Evolutionary conservation across 768 basidiomycete species (phyloP).

Genomic region (Termitomyces sp.): DNA sequence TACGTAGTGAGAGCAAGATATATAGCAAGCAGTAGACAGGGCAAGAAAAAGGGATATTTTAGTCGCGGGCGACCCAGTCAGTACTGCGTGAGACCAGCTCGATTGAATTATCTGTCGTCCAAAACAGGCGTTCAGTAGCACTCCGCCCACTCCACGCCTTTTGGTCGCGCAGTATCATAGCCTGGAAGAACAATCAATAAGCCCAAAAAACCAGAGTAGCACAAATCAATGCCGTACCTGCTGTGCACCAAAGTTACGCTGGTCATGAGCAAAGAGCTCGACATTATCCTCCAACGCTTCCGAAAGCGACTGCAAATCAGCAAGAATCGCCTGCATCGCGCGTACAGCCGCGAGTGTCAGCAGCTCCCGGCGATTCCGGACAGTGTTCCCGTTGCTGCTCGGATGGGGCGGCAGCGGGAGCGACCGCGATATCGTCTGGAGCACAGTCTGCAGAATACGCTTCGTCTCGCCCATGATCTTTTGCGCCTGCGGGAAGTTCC

Average conservation of each 20-base stretch:
- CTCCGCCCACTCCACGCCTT: slow-evolving; percentile 93
- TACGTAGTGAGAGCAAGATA: slow-evolving; percentile 11
- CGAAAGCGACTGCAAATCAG: slow-evolving; percentile 80
- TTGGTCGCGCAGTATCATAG: slow-evolving; percentile 94
- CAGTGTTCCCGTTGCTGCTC: slow-evolving; percentile 32
- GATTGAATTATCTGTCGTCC: slow-evolving; percentile 87
- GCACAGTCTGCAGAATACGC: slow-evolving; percentile 85
- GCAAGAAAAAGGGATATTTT: slow-evolving; percentile 4
- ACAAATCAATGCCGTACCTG: slow-evolving; percentile 51
- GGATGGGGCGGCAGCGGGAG: slow-evolving; percentile 53
- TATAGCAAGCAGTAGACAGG: slow-evolving; percentile 7
- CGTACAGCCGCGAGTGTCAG: slow-evolving; percentile 68
- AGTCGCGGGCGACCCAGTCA: slow-evolving; percentile 82
- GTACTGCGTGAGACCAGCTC: slow-evolving; percentile 81
- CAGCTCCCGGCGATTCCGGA: slow-evolving; percentile 74
- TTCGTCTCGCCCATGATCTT: slow-evolving; percentile 89
- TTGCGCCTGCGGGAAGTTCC: slow-evolving; percentile 87
- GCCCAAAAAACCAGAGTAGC: neutral
- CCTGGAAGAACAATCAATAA: slow-evolving; percentile 36
- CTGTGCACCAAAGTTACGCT: slow-evolving; percentile 94
- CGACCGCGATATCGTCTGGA: slow-evolving; percentile 75
- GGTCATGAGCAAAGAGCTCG: slow-evolving; percentile 88
- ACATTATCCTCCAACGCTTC: slow-evolving; percentile 91
- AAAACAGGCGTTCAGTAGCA: slow-evolving; percentile 88
- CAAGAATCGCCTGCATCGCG: slow-evolving; percentile 77